These are phyloP conservation scores for Taiwanofungus camphoratus DNA, from an alignment of 1,284 basidiomycete genomes.

Conservation along the genomic window DNA sequence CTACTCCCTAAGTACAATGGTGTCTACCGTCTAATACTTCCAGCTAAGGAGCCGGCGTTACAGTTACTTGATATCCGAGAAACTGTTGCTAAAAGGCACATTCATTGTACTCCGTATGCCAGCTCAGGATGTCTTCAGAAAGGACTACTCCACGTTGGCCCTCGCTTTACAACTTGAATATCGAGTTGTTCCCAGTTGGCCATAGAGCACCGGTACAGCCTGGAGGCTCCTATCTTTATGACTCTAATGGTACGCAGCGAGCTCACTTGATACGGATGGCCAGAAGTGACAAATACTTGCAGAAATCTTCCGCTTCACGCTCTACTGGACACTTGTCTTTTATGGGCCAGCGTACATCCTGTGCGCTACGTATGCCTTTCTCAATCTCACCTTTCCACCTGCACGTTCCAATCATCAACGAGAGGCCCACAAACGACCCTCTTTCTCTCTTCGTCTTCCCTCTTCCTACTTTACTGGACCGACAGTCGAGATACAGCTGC, in stretches of 20 bases:
- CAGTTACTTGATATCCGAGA: too few species aligned
- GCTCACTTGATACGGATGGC: not conserved
- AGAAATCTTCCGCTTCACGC: constrained; percentile 81
- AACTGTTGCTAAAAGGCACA: too few species aligned
- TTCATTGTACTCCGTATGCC: not conserved
- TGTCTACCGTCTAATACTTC: too few species aligned
- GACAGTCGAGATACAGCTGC: constrained; percentile 12
- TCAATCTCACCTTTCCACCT: constrained; percentile 59
- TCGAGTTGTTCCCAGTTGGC: constrained; percentile 37
- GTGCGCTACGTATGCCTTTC: constrained; percentile 65
- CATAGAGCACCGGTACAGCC: constrained; percentile 30
- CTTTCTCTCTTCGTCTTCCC: constrained; percentile 9
- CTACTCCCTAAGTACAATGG: too few species aligned
- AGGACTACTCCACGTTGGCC: constrained; percentile 36
- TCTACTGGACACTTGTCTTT: constrained; percentile 81
- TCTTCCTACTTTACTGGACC: constrained; percentile 10
- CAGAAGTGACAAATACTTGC: constrained; percentile 2
- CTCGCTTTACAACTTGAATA: constrained; percentile 40
- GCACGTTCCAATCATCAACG: constrained; percentile 10
- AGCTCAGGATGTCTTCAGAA: not conserved
- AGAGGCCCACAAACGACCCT: constrained; percentile 11
- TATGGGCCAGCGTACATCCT: constrained; percentile 66
- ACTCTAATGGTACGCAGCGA: constrained; percentile 26
- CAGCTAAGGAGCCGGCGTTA: too few species aligned
- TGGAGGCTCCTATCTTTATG: constrained; percentile 27